Evolutionary conservation across 345 rosid genomes (phyloP).

Genomic region (Gossypium sturtianum): DNA sequence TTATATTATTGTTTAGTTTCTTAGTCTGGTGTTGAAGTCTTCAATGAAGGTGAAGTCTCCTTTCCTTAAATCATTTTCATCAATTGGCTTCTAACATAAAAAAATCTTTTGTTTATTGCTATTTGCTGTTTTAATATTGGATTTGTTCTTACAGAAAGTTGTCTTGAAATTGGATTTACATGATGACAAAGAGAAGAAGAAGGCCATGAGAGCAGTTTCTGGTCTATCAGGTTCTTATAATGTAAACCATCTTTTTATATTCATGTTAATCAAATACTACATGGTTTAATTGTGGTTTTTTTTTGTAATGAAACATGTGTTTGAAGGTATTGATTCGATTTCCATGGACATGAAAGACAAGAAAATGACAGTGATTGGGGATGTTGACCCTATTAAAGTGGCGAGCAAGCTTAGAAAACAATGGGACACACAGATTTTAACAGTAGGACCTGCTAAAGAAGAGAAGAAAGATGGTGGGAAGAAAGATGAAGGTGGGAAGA

Average conservation of each 20-base stretch:
- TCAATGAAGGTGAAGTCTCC: constrained; percentile 4
- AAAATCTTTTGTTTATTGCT: background rate
- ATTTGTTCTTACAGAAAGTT: constrained; percentile 39
- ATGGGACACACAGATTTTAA: constrained; percentile 32
- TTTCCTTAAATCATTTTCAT: background rate
- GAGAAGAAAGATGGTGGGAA: constrained; percentile 25
- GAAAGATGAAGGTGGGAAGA: constrained; percentile 17
- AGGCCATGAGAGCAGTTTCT: constrained; percentile 49
- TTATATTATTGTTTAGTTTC: background rate
- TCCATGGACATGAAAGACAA: constrained; percentile 47
- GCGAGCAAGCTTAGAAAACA: constrained; percentile 35
- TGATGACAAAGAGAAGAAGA: constrained; percentile 45
- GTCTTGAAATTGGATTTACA: constrained; percentile 47
- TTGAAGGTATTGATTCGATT: constrained; percentile 37
- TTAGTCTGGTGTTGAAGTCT: background rate
- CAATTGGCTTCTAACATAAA: background rate
- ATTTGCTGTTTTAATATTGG: background rate
- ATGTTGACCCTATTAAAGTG: constrained; percentile 35
- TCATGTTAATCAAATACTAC: background rate
- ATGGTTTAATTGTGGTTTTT: background rate
- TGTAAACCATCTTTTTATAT: background rate
- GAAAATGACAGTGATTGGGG: constrained; percentile 56
- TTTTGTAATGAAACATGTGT: constrained; percentile 11
- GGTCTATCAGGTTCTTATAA: constrained; percentile 35
- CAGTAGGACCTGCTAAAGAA: constrained; percentile 47